Evolutionary conservation across 352 stramenopile genomes (phyloP), one percentile per base, ranked within the genome.

Genomic region (Aphanomyces cochlioides): DNA sequence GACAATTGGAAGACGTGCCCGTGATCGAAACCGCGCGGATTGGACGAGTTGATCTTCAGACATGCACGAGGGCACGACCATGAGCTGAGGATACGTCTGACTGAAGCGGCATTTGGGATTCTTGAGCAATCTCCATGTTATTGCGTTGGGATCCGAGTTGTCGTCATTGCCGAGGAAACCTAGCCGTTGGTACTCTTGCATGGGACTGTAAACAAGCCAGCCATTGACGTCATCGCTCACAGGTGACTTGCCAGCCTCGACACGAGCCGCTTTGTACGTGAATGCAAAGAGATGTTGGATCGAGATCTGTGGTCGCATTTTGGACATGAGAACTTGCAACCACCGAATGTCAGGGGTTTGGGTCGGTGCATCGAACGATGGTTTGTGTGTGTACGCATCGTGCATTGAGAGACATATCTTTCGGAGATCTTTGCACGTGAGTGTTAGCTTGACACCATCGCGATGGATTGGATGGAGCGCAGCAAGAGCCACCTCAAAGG

Each of bases 41-140:
- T 91, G 81, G 38, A 90, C 79, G 7, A 98, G 81, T 56, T 98
- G 87, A 56, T 96, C 92, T 63, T 98, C 96, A 48, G 93, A 88
- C 73, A 99, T 91, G 39, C 90, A 86, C 21, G 90, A 87, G 19
- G 97, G 96, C 28, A 98, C 96, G 10, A 98, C 87, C 79, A 99
- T 90, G 15, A 98, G 83, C 54, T 91, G 88, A 4, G 97, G 97
- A 75, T 99, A 99, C 28, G 94, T 97, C 12, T 88, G 81, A 66
- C 90, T 98, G 70, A 98, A 88, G 45, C 81, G 81, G 76, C 96
- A 98, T 73, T 92, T 93, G 66, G 83, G 92, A 65, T 96, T 96
- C 75, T 94, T 94, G 17, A 95, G 78, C 64, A 94, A 72, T 39
- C 90, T 76, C 91, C 90, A 98, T 21, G 82, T 84, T 40, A 91